These are phyloP conservation scores for Pugionium dolabratum DNA, from an alignment of 345 rosid species.

Conservation along the genomic window DNA sequence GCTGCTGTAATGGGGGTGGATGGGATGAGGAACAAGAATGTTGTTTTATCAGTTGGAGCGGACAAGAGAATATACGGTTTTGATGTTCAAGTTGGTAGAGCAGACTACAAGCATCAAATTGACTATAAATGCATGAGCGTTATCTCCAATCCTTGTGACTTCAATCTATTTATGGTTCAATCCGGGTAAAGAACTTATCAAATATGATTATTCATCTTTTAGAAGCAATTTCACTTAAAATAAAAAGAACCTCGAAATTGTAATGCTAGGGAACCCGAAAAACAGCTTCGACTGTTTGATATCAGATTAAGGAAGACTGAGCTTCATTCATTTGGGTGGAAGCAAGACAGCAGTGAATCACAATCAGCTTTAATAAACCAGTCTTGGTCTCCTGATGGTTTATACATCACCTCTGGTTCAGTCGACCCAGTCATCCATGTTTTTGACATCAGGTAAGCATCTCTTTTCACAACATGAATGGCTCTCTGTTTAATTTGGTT, in stretches of 20 bases:
- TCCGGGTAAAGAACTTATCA: constrained; percentile 58
- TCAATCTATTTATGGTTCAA: constrained; percentile 93
- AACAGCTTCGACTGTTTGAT: constrained; percentile 79
- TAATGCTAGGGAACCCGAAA: constrained; percentile 59
- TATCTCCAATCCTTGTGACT: constrained; percentile 87
- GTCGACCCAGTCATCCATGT: constrained; percentile 87
- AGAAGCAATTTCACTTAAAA: background rate
- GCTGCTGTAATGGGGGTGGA: constrained; percentile 97
- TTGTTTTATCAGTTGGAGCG: constrained; percentile 81
- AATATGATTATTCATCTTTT: background rate
- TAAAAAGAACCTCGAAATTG: constrained; percentile 1
- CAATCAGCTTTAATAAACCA: constrained; percentile 93
- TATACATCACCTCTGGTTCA: constrained; percentile 80
- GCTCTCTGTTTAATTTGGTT: background rate
- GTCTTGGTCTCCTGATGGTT: constrained; percentile 94
- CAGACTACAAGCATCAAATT: constrained; percentile 72
- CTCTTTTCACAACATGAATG: background rate
- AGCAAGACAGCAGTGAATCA: constrained; percentile 91
- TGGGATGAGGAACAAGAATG: constrained; percentile 75
- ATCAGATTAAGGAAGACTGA: constrained; percentile 75
- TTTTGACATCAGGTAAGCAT: constrained; percentile 71
- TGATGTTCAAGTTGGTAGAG: constrained; percentile 68
- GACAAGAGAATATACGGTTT: constrained; percentile 84
- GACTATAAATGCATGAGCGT: constrained; percentile 97
- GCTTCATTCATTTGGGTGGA: constrained; percentile 88